Evolutionary conservation across 2,329 filamentous ascomycete species (phyloP).

Genomic region (Pestalotiopsis sp.): DNA sequence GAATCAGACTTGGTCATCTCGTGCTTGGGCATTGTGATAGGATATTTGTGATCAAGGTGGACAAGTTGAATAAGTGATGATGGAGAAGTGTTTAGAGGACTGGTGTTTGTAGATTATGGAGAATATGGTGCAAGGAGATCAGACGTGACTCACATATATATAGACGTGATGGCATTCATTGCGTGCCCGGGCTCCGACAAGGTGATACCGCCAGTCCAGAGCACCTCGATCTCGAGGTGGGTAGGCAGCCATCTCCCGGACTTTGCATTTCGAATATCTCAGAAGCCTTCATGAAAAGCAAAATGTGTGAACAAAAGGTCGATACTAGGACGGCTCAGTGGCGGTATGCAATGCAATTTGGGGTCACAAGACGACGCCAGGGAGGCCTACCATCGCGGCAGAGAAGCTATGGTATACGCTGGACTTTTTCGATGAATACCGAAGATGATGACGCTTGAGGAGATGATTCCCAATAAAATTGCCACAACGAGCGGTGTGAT

Average conservation of each 20-base stretch:
- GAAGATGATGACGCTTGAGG: background rate
- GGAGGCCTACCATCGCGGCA: background rate
- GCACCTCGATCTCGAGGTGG: background rate
- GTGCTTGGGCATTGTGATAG: background rate
- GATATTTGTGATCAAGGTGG: background rate
- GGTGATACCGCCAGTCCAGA: background rate
- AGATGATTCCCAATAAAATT: background rate
- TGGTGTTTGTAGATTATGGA: background rate
- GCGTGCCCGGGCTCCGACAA: background rate
- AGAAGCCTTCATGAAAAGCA: background rate
- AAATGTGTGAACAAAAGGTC: background rate
- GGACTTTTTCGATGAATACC: background rate
- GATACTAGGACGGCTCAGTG: background rate
- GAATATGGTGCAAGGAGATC: background rate
- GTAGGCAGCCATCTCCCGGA: background rate
- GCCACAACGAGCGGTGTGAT: background rate
- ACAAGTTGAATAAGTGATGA: background rate
- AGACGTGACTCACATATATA: background rate
- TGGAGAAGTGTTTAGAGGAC: background rate
- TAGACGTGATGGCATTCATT: background rate
- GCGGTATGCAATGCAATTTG: background rate
- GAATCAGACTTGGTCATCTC: conserved; percentile 3
- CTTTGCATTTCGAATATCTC: background rate
- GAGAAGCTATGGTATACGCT: background rate
- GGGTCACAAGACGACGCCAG: background rate